phyloP scores from a whole-genome alignment of 805 yeast genomes.

The Nakazawaea ishiwadae region DNA sequence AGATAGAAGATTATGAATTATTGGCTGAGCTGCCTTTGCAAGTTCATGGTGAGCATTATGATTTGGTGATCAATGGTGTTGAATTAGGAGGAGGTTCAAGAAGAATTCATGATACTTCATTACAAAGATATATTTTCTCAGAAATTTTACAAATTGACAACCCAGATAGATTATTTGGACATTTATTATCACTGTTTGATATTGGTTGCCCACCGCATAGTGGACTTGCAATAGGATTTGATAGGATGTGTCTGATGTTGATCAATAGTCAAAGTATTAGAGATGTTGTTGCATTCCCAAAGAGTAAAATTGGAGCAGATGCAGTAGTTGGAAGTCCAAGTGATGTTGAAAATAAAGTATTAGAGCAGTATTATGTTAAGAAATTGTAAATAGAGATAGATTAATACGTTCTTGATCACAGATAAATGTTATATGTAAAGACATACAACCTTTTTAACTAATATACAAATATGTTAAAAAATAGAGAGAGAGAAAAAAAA shows the following conservation, averaged over 20 bases:
- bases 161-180: conserved; percentile 72
- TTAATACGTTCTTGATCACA: too few relatives aligned
- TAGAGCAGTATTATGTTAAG: conserved; percentile 51
- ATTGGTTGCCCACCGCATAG: conserved; percentile 99
- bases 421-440: not conserved
- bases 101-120: conserved; percentile 81
- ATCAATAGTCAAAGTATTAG: conserved; percentile 73
- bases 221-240: conserved; percentile 94
- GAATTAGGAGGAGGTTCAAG: conserved; percentile 98
- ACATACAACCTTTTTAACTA: too few relatives aligned
- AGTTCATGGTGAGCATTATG: conserved; percentile 89
- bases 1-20: conserved; percentile 57
- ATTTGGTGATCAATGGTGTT: conserved; percentile 87
- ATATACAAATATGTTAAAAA: conserved; percentile 37
- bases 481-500: not conserved
- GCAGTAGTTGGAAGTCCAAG: conserved; percentile 87
- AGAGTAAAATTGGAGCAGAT: conserved; percentile 83
- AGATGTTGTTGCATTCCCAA: conserved; percentile 96
- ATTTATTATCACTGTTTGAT: conserved; percentile 71
- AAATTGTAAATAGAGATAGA: conserved; percentile 7
- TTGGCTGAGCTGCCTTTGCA: conserved; percentile 51
- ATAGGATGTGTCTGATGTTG: conserved; percentile 87
- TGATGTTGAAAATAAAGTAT: conserved; percentile 41
- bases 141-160: conserved; percentile 56
- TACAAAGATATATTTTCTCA: conserved; percentile 72